Evolutionary conservation across 176 grass and related monocot genomes (phyloP), one percentile per base, ranked within the genome.

Genomic region (Triticum timopheevii): DNA sequence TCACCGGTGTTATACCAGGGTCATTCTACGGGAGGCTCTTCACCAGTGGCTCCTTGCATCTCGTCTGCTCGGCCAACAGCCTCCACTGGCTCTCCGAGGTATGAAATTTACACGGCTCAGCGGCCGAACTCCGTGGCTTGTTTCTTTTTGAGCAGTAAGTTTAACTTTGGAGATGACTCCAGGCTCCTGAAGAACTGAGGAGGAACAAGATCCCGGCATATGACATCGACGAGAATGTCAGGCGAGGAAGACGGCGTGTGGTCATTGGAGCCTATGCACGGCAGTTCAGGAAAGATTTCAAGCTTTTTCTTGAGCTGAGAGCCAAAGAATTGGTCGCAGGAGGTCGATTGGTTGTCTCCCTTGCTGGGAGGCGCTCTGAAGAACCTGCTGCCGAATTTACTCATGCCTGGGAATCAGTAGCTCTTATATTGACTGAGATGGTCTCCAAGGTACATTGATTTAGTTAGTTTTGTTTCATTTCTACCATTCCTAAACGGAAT

Each of bases 231-330:
- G 71, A 76, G 24, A 4, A 40, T 8, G 61, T 82, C 0, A 76
- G 61, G 33, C 31, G 0, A 61, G 61, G 13, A 34, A 88, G 61
- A 49, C 45, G 61, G 1, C n/a, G 10, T 19, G 12, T 82, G 11
- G 33, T 82, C 17, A 20, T 88, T 13, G 70, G 50, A 27, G 70
- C 86, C 12, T 88, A 82, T 34, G 61, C 61, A 2, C 7, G 13
- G 23, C 79, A 88, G 34, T 88, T 82, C 47, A 88, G 45, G 9
- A 67, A 88, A 20, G 86, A 88, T 69, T 88, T 88, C 33, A 33
- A 8, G 0, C 31, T 33, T 28, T 88, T 88, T 11, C 61, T 88
- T 34, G 25, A 33, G 8, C 10, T 82, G 45, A 22, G 86, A 22
- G 71, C 79, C 15, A 35, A 61, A 88, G 86, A 88, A 20, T 24